Conservation (phyloP, 2,329 filamentous ascomycete species). For the Diaporthe australafricana region DNA sequence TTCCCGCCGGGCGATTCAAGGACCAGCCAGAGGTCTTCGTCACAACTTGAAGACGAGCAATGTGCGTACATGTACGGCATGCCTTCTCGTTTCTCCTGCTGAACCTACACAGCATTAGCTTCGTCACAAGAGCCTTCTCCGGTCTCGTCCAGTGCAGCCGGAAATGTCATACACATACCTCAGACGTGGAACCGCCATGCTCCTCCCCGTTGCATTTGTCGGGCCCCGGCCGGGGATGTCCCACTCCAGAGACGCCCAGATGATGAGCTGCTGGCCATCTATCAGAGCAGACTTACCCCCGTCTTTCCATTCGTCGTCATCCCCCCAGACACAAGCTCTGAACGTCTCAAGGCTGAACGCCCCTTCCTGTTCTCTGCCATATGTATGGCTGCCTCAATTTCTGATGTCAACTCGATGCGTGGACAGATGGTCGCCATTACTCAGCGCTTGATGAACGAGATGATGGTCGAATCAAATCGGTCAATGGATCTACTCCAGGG, state of each 20-base stretch:
- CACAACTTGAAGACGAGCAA: conserved; percentile 6
- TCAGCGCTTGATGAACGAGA: conserved; percentile 58
- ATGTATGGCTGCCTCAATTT: conserved; percentile 61
- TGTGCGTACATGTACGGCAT: not conserved
- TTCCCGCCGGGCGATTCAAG: conserved; percentile 38
- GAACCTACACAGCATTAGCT: not conserved
- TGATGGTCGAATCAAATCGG: conserved; percentile 61
- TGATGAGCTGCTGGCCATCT: conserved; percentile 57
- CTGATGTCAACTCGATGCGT: conserved; percentile 59
- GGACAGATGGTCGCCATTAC: conserved; percentile 62
- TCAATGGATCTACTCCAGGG: conserved; percentile 63
- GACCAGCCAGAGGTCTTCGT: not conserved
- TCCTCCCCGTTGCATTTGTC: conserved; percentile 60
- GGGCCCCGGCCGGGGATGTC: conserved; percentile 52
- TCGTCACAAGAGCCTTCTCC: conserved; percentile 19
- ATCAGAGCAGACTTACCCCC: conserved; percentile 55
- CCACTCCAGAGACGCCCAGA: conserved; percentile 57
- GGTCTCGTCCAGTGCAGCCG: not conserved
- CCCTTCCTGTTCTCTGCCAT: conserved; percentile 64
- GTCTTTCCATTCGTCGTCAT: conserved; percentile 62
- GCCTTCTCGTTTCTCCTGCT: not conserved
- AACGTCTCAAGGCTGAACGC: conserved; percentile 50
- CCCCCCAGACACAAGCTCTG: conserved; percentile 49
- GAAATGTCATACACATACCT: conserved; percentile 46
- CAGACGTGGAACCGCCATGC: conserved; percentile 59